Conservation (phyloP, 1,284 basidiomycete genomes). For the Boletus sp. region DNA sequence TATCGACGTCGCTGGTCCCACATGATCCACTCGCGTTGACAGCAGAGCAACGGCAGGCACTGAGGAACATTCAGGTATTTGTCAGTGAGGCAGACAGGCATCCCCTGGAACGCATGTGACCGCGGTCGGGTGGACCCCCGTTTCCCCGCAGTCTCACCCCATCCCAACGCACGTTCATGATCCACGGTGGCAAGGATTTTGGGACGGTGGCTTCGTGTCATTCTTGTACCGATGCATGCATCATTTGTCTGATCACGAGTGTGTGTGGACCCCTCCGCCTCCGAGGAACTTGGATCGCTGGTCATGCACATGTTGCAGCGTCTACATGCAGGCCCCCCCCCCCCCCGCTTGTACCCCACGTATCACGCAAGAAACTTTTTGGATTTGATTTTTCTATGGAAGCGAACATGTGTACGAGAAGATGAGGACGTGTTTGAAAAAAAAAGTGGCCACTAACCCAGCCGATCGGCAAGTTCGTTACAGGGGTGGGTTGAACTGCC, state of each 20-base stretch:
- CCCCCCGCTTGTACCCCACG: background rate
- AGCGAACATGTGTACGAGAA: constrained; percentile 10
- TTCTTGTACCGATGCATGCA: background rate
- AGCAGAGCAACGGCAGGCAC: constrained; percentile 32
- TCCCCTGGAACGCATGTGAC: constrained; percentile 55
- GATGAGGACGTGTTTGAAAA: background rate
- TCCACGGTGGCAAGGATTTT: too few relatives aligned
- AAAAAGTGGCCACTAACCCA: background rate
- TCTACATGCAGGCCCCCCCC: background rate
- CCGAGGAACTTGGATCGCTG: too few relatives aligned
- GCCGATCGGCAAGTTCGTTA: too few relatives aligned
- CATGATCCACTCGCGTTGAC: constrained; percentile 27
- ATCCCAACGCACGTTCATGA: constrained; percentile 1
- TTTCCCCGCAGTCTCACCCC: background rate
- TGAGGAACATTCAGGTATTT: constrained; percentile 43
- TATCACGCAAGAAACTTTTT: constrained; percentile 22
- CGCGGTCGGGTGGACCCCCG: background rate
- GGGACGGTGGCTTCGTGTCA: too few relatives aligned
- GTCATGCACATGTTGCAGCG: background rate
- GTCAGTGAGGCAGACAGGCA: constrained; percentile 59
- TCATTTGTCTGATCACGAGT: constrained; percentile 9
- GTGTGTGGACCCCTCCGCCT: too few relatives aligned
- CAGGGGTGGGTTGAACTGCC: background rate
- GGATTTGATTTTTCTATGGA: constrained; percentile 24
- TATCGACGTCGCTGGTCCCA: constrained; percentile 29